Percentiles rank a stretch among this genome's conserved stretches.
These are phyloP conservation scores for Trichoderma erinaceum DNA, from an alignment of 495 filamentous ascomycete species.

Conservation along the genomic window DNA sequence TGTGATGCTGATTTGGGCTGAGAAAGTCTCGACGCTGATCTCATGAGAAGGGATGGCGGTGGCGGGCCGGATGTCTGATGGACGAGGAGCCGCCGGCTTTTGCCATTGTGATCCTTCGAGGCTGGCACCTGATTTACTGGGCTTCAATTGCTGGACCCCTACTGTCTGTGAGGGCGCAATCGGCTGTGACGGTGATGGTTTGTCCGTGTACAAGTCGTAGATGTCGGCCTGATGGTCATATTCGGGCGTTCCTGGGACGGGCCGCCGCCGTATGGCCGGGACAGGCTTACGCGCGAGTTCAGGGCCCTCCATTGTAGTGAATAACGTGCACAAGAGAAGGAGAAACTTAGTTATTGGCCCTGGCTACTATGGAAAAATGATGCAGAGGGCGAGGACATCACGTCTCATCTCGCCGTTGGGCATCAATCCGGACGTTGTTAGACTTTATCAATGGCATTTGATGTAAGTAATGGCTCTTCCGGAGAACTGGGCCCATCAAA, in stretches of 20 bases:
- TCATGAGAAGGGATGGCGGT: background rate
- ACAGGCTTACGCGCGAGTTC: slow-evolving; percentile 6
- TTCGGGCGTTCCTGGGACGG: background rate
- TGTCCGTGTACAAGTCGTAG: background rate
- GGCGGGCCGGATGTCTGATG: background rate
- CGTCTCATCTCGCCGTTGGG: background rate
- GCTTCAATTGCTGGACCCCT: background rate
- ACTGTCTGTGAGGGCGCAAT: background rate
- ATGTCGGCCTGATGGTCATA: background rate
- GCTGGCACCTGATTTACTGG: background rate
- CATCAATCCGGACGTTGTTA: background rate
- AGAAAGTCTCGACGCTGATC: background rate
- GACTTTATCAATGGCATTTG: too few relatives aligned
- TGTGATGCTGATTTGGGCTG: background rate
- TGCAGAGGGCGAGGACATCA: background rate
- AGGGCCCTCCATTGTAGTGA: background rate
- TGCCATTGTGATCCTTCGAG: background rate
- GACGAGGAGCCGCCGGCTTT: background rate
- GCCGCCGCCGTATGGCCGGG: slow-evolving; percentile 3
- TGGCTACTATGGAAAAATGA: background rate
- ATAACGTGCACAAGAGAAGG: background rate
- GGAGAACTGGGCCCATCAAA: background rate
- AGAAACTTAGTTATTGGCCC: background rate
- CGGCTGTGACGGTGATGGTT: background rate
- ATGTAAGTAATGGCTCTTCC: slow-evolving; percentile 1